Percentiles rank a stretch among this genome's conserved stretches.
Evolutionary conservation across 2,329 filamentous ascomycete genomes (phyloP).

Genomic region (Fusarium xylarioides): DNA sequence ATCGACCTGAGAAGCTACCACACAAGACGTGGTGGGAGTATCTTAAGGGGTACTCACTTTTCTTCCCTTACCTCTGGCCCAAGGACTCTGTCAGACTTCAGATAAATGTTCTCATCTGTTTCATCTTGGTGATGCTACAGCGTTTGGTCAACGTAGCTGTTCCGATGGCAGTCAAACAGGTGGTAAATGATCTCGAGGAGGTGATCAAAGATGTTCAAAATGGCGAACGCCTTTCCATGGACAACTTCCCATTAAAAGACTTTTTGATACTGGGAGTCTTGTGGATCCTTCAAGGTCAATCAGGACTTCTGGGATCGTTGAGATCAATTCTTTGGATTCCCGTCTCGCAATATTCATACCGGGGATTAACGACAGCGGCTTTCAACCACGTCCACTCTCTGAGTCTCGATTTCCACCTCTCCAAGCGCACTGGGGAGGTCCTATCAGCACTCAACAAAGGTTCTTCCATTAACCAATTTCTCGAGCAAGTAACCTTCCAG

Average conservation of each 20-base stretch:
- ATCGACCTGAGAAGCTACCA: slow-evolving; percentile 85
- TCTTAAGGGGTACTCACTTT: slow-evolving; percentile 87
- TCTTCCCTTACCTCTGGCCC: slow-evolving; percentile 98
- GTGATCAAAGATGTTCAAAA: slow-evolving; percentile 59
- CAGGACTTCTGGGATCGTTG: slow-evolving; percentile 84
- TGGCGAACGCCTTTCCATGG: slow-evolving; percentile 46
- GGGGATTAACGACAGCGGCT: slow-evolving; percentile 89
- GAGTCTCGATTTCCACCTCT: slow-evolving; percentile 94
- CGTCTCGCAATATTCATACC: slow-evolving; percentile 95
- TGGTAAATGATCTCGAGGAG: slow-evolving; percentile 76
- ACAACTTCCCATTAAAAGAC: slow-evolving; percentile 49
- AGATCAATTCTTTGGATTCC: slow-evolving; percentile 93
- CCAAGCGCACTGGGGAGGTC: slow-evolving; percentile 96
- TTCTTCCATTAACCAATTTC: slow-evolving; percentile 92
- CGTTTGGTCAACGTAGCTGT: slow-evolving; percentile 87
- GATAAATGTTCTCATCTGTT: slow-evolving; percentile 82
- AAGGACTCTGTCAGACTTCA: slow-evolving; percentile 79
- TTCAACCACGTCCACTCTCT: slow-evolving; percentile 98
- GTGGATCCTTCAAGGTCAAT: slow-evolving; percentile 88
- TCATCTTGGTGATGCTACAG: slow-evolving; percentile 80
- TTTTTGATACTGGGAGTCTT: slow-evolving; percentile 64
- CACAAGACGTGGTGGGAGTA: slow-evolving; percentile 97
- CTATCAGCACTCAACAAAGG: slow-evolving; percentile 96
- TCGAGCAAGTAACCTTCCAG: slow-evolving; percentile 96
- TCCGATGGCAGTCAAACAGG: slow-evolving; percentile 79